Evolutionary conservation across 2,329 filamentous ascomycete genomes (phyloP).

Genomic region (Alternaria tenuissima): DNA sequence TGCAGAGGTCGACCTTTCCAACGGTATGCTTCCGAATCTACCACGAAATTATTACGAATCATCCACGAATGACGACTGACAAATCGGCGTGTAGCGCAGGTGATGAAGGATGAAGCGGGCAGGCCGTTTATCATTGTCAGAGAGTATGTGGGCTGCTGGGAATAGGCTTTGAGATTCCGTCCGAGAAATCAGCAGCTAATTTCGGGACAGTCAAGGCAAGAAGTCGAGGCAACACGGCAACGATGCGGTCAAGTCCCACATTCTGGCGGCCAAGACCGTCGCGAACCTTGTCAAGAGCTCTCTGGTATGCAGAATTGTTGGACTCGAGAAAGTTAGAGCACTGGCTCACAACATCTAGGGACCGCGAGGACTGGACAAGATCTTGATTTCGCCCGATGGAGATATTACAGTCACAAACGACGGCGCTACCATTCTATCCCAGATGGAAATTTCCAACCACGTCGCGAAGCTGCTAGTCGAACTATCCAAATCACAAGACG

Average conservation of each 20-base stretch:
- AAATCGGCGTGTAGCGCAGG: constrained; percentile 60
- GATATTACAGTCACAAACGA: constrained; percentile 99
- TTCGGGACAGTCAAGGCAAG: constrained; percentile 78
- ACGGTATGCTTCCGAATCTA: constrained; percentile 65
- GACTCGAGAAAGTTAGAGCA: neutral
- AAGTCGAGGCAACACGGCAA: constrained; percentile 97
- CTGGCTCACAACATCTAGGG: constrained; percentile 60
- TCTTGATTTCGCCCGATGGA: constrained; percentile 96
- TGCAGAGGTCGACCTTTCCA: constrained; percentile 81
- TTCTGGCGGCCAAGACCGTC: constrained; percentile 93
- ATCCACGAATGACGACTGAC: constrained; percentile 27
- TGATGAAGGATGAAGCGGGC: constrained; percentile 97
- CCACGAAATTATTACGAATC: constrained; percentile 8
- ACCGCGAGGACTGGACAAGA: constrained; percentile 96
- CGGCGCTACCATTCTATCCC: constrained; percentile 93
- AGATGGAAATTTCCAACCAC: constrained; percentile 99
- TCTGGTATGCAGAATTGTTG: constrained; percentile 60
- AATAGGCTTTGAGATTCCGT: constrained; percentile 17
- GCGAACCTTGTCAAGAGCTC: constrained; percentile 98
- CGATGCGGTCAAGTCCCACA: constrained; percentile 98
- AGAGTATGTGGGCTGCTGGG: constrained; percentile 71
- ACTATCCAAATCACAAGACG: constrained; percentile 97
- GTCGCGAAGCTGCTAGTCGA: constrained; percentile 97
- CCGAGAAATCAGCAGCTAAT: constrained; percentile 34
- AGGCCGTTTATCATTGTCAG: constrained; percentile 97